phyloP scores from a whole-genome alignment of 2,329 filamentous ascomycete genomes.

The Aureobasidium leucospermi region DNA sequence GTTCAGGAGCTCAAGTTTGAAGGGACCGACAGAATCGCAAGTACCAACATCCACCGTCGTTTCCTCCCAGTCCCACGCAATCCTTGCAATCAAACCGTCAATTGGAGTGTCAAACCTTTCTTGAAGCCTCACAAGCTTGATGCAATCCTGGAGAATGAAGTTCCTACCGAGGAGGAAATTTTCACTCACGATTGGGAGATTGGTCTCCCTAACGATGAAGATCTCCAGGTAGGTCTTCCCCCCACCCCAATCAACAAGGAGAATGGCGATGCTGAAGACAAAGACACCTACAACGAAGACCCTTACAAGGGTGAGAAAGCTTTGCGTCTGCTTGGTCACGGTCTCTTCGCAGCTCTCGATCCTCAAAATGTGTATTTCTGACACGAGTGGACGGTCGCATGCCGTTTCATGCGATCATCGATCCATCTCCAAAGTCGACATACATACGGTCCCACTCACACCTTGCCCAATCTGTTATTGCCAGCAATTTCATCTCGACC shows the following conservation, averaged over 20 bases:
- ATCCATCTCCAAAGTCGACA: not conserved
- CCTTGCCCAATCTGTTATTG: no score
- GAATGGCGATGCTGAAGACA: slow-evolving; percentile 16
- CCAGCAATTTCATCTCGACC: not conserved
- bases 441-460: no score
- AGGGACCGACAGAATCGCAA: slow-evolving; percentile 40
- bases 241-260: slow-evolving; percentile 15
- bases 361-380: slow-evolving; percentile 19
- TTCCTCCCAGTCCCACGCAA: slow-evolving; percentile 39
- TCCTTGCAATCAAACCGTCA: slow-evolving; percentile 31
- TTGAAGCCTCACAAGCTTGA: slow-evolving; percentile 34
- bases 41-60: slow-evolving; percentile 35
- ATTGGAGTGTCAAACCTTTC: slow-evolving; percentile 35
- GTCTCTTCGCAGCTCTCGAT: slow-evolving; percentile 20
- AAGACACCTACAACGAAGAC: slow-evolving; percentile 19
- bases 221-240: slow-evolving; percentile 16
- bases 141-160: slow-evolving; percentile 18
- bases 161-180: slow-evolving; percentile 14
- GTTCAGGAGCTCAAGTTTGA: slow-evolving; percentile 40
- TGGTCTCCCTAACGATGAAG: slow-evolving; percentile 6
- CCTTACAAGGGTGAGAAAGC: slow-evolving; percentile 14
- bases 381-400: not conserved
- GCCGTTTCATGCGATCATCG: not conserved
- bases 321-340: slow-evolving; percentile 18
- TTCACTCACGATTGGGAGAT: slow-evolving; percentile 7